Conservation (phyloP, 2,329 filamentous ascomycete species). For the Sporothrix protearum region DNA sequence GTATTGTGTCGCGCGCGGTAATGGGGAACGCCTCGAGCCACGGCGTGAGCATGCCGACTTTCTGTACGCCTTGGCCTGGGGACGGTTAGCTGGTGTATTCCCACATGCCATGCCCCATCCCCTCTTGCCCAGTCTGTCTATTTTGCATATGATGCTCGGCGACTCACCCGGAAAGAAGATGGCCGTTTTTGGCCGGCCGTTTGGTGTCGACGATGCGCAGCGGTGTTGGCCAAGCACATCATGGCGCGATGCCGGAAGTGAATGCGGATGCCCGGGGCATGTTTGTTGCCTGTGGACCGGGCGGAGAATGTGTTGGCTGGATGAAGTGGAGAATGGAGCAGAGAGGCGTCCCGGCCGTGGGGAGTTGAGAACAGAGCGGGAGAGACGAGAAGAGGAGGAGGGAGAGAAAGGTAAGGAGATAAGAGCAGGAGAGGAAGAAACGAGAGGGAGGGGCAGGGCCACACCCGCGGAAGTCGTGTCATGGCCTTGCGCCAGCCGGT, state of each 20-base stretch:
- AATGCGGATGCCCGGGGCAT: neutral
- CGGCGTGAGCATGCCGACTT: conserved; percentile 78
- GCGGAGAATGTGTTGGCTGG: neutral
- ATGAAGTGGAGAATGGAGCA: neutral
- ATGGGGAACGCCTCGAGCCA: conserved; percentile 84
- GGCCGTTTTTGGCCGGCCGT: conserved; percentile 45
- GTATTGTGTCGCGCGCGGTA: conserved; percentile 70
- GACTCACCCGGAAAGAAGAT: conserved; percentile 57
- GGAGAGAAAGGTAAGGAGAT: neutral
- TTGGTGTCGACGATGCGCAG: conserved; percentile 12
- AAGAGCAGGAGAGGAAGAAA: neutral
- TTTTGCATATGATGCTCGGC: neutral
- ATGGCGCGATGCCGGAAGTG: neutral
- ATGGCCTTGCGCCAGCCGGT: conserved; percentile 21
- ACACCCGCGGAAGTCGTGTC: conserved; percentile 22
- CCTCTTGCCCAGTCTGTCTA: neutral
- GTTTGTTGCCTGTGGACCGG: neutral
- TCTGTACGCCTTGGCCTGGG: conserved; percentile 80
- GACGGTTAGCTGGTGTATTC: neutral
- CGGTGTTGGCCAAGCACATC: neutral
- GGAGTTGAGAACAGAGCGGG: neutral
- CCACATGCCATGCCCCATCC: no score
- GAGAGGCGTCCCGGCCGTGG: neutral
- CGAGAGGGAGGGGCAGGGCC: neutral
- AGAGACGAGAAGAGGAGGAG: neutral